phyloP scores from a whole-genome alignment of 441 rosid species.

The Erodium chrysanthum region DNA sequence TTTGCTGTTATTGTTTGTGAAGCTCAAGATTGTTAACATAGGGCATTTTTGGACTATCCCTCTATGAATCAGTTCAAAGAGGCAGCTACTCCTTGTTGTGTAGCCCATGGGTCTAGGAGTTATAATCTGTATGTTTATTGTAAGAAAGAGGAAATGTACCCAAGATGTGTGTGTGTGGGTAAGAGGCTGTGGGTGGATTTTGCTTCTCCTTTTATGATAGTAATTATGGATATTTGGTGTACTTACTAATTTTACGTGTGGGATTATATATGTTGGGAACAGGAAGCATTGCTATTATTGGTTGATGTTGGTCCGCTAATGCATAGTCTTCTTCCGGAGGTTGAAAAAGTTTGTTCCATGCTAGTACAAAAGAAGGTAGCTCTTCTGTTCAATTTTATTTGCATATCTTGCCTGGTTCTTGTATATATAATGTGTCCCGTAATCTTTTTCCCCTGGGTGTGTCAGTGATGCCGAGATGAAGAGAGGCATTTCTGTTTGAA shows the following conservation, averaged over 20 bases:
- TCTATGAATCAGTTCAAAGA: no score
- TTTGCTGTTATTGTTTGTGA: no score
- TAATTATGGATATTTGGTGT: neutral
- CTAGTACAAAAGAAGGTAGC: constrained; percentile 66
- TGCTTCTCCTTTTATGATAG: neutral
- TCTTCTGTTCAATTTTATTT: neutral
- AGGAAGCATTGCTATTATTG: constrained; percentile 71
- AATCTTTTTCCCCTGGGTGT: no score
- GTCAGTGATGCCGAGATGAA: no score
- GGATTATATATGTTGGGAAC: constrained; percentile 14
- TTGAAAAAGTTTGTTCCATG: constrained; percentile 60
- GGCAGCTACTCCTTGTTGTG: neutral
- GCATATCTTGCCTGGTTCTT: neutral
- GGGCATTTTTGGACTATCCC: no score
- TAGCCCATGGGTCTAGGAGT: neutral
- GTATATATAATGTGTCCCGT: neutral
- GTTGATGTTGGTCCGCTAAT: constrained; percentile 84
- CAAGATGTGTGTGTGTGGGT: neutral
- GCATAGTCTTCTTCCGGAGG: constrained; percentile 53
- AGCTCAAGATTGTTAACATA: no score
- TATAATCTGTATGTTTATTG: neutral
- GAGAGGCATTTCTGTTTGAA: no score
- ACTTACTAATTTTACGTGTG: neutral
- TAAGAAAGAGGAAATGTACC: neutral
- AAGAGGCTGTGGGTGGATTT: neutral